phyloP scores from a whole-genome alignment of 306 rosid species.

The Cajanus cajan region DNA sequence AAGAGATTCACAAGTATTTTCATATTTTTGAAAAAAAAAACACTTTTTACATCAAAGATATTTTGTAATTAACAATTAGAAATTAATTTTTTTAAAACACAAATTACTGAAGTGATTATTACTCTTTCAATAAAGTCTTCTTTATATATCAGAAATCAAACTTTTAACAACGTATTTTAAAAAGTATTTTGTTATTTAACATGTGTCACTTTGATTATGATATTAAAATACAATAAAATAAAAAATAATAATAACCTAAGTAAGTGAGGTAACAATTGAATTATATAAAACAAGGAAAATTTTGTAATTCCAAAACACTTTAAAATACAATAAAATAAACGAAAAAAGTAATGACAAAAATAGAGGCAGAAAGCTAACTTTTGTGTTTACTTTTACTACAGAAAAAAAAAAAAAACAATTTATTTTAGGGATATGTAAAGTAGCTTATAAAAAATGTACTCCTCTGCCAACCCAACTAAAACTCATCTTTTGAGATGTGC shows the following conservation, averaged over 20 bases:
- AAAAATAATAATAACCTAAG: background rate
- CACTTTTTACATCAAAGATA: too few relatives aligned
- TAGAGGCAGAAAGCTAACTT: background rate
- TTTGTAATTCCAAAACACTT: background rate
- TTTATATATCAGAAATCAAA: too few relatives aligned
- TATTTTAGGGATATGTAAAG: conserved; percentile 26
- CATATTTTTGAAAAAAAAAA: background rate
- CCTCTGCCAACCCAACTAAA: conserved; percentile 26
- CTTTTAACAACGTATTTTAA: background rate
- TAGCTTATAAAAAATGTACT: conserved; percentile 17
- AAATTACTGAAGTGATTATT: too few relatives aligned
- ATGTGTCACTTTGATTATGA: background rate
- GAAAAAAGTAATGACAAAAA: background rate
- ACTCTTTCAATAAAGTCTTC: too few relatives aligned
- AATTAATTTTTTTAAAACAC: too few relatives aligned
- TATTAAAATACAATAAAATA: background rate
- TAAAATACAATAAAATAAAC: background rate
- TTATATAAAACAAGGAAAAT: background rate
- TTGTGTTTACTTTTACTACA: conserved; percentile 10
- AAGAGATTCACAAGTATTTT: background rate
- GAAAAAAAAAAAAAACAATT: background rate
- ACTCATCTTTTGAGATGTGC: conserved; percentile 30
- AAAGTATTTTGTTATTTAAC: background rate
- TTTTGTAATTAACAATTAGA: too few relatives aligned
- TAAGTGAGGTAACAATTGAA: background rate